Evolutionary conservation across 2,329 filamentous ascomycete species (phyloP), one percentile per base, ranked within the genome.

Genomic region (Venturia asperata): DNA sequence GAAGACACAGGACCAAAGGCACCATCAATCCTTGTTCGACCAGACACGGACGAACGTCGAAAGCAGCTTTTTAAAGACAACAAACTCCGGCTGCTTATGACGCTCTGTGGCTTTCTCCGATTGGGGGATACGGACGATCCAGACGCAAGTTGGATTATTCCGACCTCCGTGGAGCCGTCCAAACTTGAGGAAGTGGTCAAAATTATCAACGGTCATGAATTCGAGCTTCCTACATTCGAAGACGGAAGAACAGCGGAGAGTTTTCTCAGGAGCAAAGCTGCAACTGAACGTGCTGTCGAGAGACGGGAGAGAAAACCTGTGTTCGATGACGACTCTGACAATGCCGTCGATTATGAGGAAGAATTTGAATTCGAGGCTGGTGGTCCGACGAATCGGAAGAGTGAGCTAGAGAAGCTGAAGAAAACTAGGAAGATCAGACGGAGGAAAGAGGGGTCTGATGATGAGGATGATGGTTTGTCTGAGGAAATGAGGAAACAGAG

Each of bases 31-130:
- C 75, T 80, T 65, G 77, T 92, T 64, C 43, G 68, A 37, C 55
- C 66, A 10, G 63, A 62, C 66, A 85, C 83, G 52, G 85, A 89
- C 58, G 81, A 84, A 61, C 85, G 87, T 49, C 86, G 87, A 62
- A 83, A 82, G 27, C 88, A 91, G 34, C 87, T 96, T 77, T 95
- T 95, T 79, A 95, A 91, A 73, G 95, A 97, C 75, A 87, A 90
- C 11, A 88, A 93, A 71, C 82, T 97, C 1, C 88, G 92, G 42
- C 85, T 97, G 1, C 83, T 99, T 3, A 88, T 97, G 83, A 87
- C 82, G 1, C 81, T 94, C 0, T 81, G 88, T 21, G 90, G 89
- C 0, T 84, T 95, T 67, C 82, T 88, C 70, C 82, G 87, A 62
- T 72, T 85, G 9, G 85, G 84, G 41, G 74, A 78, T 45, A 87